Percentiles rank a stretch among this genome's conserved stretches.
phyloP scores from a whole-genome alignment of 2,329 filamentous ascomycete genomes.

The Clarireedia paspali region DNA sequence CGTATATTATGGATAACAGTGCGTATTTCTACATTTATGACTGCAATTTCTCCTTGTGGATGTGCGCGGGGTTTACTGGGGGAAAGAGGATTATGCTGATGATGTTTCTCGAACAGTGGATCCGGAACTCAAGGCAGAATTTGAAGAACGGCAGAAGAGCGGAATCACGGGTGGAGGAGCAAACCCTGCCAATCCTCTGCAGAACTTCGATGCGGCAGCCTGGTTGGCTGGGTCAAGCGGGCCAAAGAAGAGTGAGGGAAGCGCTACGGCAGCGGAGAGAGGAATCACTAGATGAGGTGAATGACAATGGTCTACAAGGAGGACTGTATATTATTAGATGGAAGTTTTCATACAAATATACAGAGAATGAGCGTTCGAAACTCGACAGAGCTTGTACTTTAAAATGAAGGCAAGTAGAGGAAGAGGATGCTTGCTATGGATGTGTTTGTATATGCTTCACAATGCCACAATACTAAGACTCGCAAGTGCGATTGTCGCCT shows the following conservation, averaged over 20 bases:
- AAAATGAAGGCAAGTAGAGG: too few species aligned
- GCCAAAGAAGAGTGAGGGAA: slow-evolving; percentile 24
- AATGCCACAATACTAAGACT: too few species aligned
- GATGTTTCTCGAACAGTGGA: slow-evolving; percentile 60
- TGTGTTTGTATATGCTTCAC: too few species aligned
- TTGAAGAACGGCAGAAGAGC: slow-evolving; percentile 75
- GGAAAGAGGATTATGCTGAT: slow-evolving; percentile 4
- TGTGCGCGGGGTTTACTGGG: background rate
- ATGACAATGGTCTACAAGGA: too few species aligned
- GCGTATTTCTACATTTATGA: slow-evolving; percentile 34
- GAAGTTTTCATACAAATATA: too few species aligned
- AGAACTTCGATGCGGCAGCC: slow-evolving; percentile 60
- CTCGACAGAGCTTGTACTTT: too few species aligned
- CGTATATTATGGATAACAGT: slow-evolving; percentile 94
- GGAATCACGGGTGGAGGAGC: slow-evolving; percentile 35
- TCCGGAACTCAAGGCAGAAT: slow-evolving; percentile 88
- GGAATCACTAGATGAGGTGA: slow-evolving; percentile 17
- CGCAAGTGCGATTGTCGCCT: too few species aligned
- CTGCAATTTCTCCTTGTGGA: background rate
- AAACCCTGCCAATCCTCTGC: slow-evolving; percentile 38
- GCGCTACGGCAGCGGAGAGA: slow-evolving; percentile 14
- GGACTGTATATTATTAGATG: too few species aligned
- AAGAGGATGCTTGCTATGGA: too few species aligned
- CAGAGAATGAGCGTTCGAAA: too few species aligned
- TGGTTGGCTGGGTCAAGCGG: slow-evolving; percentile 52